phyloP scores from a whole-genome alignment of 1,284 basidiomycete genomes.

The Heterobasidion parviporum region DNA sequence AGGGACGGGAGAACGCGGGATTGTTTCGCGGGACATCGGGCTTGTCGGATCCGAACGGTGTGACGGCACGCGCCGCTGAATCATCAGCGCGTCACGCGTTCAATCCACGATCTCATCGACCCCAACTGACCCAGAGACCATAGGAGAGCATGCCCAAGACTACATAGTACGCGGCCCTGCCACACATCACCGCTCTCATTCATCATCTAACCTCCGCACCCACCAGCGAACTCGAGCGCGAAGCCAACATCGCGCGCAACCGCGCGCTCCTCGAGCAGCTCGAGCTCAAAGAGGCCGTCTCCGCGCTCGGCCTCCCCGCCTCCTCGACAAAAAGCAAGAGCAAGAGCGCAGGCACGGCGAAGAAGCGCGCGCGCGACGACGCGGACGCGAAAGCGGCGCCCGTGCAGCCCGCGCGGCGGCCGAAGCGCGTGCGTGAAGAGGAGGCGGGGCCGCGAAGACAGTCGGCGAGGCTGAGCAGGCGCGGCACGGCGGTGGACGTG shows the following conservation, averaged over 20 bases:
- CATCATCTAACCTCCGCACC: neutral
- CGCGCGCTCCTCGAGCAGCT: conserved; percentile 63
- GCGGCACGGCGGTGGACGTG: conserved; percentile 33
- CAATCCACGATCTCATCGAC: too few species aligned
- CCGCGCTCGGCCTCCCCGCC: conserved; percentile 36
- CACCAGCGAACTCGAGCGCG: conserved; percentile 60
- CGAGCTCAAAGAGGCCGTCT: conserved; percentile 51
- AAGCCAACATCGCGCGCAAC: conserved; percentile 73
- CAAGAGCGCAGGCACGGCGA: too few species aligned
- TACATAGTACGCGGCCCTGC: conserved; percentile 8
- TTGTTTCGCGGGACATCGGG: too few species aligned
- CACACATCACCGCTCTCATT: neutral
- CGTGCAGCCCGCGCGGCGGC: conserved; percentile 44
- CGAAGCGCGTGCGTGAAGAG: conserved; percentile 25
- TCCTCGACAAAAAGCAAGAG: conserved; percentile 17
- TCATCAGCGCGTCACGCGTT: too few species aligned
- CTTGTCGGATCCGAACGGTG: too few species aligned
- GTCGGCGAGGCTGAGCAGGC: conserved; percentile 44
- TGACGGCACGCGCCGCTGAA: too few species aligned
- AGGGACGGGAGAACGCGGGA: too few species aligned
- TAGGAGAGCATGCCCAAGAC: conserved; percentile 9
- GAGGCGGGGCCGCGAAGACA: conserved; percentile 46
- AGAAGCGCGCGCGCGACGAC: too few species aligned
- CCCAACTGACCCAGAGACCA: too few species aligned
- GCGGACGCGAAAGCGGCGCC: conserved; percentile 43